phyloP scores from a whole-genome alignment of 176 grass and related monocot species.

The Carex kokanica region DNA sequence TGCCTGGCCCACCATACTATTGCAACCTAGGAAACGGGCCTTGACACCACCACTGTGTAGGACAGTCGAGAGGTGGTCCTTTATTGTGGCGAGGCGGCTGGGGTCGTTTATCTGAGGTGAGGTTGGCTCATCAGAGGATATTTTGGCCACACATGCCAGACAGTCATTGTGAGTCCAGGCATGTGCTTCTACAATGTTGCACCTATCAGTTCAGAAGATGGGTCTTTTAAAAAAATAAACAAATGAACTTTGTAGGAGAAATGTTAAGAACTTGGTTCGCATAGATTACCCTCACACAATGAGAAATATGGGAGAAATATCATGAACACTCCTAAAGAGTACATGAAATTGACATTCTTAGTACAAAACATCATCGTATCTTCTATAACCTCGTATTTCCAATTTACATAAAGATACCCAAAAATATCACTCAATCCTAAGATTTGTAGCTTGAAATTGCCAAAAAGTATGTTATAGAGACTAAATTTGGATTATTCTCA shows the following conservation, averaged over 20 bases:
- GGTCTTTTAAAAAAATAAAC: no score
- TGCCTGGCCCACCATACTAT: slow-evolving; percentile 28
- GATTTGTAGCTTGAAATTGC: no score
- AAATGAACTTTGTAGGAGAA: slow-evolving; percentile 8
- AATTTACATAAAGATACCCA: not conserved
- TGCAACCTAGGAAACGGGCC: slow-evolving; percentile 35
- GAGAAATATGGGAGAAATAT: not conserved
- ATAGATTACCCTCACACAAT: not conserved
- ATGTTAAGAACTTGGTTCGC: not conserved
- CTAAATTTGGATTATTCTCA: no score
- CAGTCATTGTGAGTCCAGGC: slow-evolving; percentile 47
- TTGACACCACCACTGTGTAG: slow-evolving; percentile 27
- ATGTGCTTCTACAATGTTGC: slow-evolving; percentile 49
- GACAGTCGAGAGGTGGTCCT: slow-evolving; percentile 45
- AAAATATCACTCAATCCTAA: not conserved
- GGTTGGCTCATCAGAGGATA: slow-evolving; percentile 34
- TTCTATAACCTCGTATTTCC: not conserved
- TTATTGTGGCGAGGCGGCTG: slow-evolving; percentile 33
- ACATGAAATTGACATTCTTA: not conserved
- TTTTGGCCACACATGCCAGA: slow-evolving; percentile 36
- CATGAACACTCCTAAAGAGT: not conserved
- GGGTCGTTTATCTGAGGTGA: slow-evolving; percentile 36
- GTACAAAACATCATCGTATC: not conserved
- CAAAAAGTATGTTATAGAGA: no score
- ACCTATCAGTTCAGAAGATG: slow-evolving; percentile 13